phyloP scores from a whole-genome alignment of 2,329 filamentous ascomycete genomes.

The Ceratocystis colombiana region DNA sequence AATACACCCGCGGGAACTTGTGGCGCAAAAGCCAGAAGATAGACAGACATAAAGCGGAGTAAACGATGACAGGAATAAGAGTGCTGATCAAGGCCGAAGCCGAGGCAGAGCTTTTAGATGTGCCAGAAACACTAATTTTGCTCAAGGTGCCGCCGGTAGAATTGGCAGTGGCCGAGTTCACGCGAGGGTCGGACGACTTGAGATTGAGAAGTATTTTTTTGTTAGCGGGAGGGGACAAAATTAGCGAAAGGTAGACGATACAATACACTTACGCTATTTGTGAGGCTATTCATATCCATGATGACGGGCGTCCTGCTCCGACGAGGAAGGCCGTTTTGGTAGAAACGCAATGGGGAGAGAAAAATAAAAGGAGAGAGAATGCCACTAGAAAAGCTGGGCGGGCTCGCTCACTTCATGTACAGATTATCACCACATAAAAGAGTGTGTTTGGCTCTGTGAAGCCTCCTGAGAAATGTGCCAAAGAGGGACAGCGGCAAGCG shows the following conservation, averaged over 20 bases:
- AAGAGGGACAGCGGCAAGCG: constrained; percentile 3
- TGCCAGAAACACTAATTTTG: constrained; percentile 29
- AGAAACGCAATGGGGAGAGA: background rate
- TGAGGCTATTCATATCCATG: constrained; percentile 19
- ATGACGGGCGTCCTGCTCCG: background rate
- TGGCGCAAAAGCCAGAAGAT: constrained; percentile 44
- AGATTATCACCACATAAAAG: background rate
- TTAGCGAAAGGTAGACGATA: background rate
- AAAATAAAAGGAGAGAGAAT: constrained; percentile 5
- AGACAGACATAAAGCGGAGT: constrained; percentile 40
- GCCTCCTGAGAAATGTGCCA: background rate
- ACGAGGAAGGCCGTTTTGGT: constrained; percentile 1
- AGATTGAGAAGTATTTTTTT: background rate
- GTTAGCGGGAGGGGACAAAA: background rate
- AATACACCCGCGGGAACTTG: constrained; percentile 44
- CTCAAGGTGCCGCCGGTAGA: constrained; percentile 35
- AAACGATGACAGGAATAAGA: constrained; percentile 43
- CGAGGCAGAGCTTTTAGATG: constrained; percentile 36
- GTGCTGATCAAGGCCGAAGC: constrained; percentile 40
- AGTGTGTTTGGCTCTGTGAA: constrained; percentile 1
- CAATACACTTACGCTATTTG: constrained; percentile 16
- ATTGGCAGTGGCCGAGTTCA: constrained; percentile 38
- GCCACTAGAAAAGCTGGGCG: background rate
- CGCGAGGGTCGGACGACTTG: constrained; percentile 33
- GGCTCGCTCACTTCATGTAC: background rate